These are phyloP conservation scores for Mycothermus thermophilus DNA, from an alignment of 495 filamentous ascomycete genomes.

Conservation along the genomic window DNA sequence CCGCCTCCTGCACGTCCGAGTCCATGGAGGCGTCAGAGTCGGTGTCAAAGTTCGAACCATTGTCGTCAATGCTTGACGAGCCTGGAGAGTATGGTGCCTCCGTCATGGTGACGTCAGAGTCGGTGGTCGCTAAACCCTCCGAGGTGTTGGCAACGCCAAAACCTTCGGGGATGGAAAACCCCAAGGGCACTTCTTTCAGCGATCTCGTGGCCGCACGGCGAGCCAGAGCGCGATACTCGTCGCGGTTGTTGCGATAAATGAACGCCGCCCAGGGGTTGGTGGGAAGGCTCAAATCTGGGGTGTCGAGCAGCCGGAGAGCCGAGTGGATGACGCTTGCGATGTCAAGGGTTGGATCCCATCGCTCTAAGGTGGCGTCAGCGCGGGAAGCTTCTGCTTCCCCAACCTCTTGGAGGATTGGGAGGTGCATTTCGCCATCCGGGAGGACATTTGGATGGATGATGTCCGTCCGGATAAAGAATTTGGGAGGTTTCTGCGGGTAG, in stretches of 20 bases:
- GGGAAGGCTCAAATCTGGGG: constrained; percentile 81
- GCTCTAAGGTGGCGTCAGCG: constrained; percentile 70
- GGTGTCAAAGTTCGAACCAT: too few relatives aligned
- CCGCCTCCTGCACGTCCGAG: too few relatives aligned
- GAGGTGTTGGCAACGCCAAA: too few relatives aligned
- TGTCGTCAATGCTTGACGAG: too few relatives aligned
- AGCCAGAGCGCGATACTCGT: constrained; percentile 54
- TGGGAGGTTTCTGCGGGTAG: constrained; percentile 86
- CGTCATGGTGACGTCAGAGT: too few relatives aligned
- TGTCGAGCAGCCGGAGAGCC: constrained; percentile 83
- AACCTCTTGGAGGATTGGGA: constrained; percentile 87
- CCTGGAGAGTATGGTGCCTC: too few relatives aligned
- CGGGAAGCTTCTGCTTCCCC: constrained; percentile 88
- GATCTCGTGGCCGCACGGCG: constrained; percentile 55
- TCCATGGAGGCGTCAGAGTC: too few relatives aligned
- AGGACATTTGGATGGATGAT: constrained; percentile 90
- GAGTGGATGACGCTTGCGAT: constrained; percentile 91
- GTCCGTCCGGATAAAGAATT: constrained; percentile 72
- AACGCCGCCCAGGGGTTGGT: constrained; percentile 92
- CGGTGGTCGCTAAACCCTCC: too few relatives aligned
- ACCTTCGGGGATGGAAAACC: too few relatives aligned
- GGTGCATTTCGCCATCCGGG: constrained; percentile 77
- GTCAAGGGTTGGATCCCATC: constrained; percentile 85
- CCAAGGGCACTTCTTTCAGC: constrained; percentile 64
- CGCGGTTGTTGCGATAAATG: constrained; percentile 59